Evolutionary conservation across 345 rosid species (phyloP), one percentile per base, ranked within the genome.

Genomic region (Eutrema japonicum): DNA sequence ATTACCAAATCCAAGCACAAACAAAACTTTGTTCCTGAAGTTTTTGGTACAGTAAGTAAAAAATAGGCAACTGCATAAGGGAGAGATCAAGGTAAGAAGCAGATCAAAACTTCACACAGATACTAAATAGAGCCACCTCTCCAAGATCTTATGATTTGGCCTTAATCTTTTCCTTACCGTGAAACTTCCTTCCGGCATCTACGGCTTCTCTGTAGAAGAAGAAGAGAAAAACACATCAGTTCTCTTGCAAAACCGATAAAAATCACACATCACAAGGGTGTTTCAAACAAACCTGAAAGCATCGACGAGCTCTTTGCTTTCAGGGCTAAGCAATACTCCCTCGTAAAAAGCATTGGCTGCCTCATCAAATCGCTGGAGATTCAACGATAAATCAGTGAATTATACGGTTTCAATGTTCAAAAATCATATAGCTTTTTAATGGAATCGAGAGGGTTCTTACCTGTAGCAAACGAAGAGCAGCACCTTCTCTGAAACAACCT

Each of bases 401-500:
- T 45, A 56, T 18, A 47, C 42, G 1, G 30, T 49, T 64, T 45
- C 35, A 43, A 30, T 8, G 8, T 43, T 58, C 6, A 49, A 41
- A 12, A 2, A 38, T n/a, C 27, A 48, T 46, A 66, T 46, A 66
- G 14, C 73, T 57, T 27, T 7, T 35, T 11, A 10, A 33, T n/a
- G 61, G 50, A 12, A 41, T 38, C 16, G 41, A 29, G 48, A 67
- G 30, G 37, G 52, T 71, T 77, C 78, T 73, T 79, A 71, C 94
- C 95, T 87, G 85, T 76, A 87, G 81, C 53, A 86, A 77, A 6
- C 85, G 87, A 66, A 94, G 84, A 76, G 98, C 96, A 69, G 95
- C 90, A 8, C 98, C 98, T 85, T 91, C 98, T 70, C 96, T 83
- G 74, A 83, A 94, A 79, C 96, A 94, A 49, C 83, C 96, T 83